Base-by-base conservation (phyloP, 768 basidiomycete species). In the Trametes villosa region DNA sequence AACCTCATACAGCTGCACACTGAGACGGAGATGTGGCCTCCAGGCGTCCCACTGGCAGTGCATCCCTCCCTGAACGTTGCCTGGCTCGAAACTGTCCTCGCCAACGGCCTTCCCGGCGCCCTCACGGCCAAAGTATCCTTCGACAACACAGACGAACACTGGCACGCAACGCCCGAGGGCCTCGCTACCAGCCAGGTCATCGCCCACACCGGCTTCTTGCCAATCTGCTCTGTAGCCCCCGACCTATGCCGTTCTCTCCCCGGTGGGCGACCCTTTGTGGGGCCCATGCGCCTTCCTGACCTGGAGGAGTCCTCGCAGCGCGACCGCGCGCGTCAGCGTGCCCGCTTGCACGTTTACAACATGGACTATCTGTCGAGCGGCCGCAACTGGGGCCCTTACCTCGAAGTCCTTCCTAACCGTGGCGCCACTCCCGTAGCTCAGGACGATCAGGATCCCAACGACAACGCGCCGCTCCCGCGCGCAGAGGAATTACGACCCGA, bases 171-270 rank as follows among this genome's bases (percentile, higher is more conserved):
- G 2, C 63, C 68, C 3, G 71, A 74, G n/a, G 74, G 72, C 2
- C 71, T 75, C 12, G 63, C 74, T 2, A 77, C 83, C 53, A 70
- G 76, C 54, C 74, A 75, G 58, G 72, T 84, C 30, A 61, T 80
- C 4, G 76, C 77, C 31, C 68, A 74, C 42, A 77, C 76, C 2
- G 82, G 83, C 6, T 80, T 82, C 48, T 72, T 75, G 24, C 66
- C 68, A 8, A 44, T 68, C 18, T 60, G 42, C 5, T 9, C 45
- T 13, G 24, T 24, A 38, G 45, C 29, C 9, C 4, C 18, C 11
- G 31, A 13, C 18, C n/a, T n/a, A n/a, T n/a, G n/a, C n/a, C n/a
- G n/a, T n/a, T n/a, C n/a, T n/a, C n/a, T n/a, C n/a, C n/a, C n/a
- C n/a, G n/a, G n/a, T n/a, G n/a, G n/a, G n/a, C 33, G 15, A 15